A percentile compares a stretch with the other conserved stretches of the same genome.
phyloP scores from a whole-genome alignment of 495 filamentous ascomycete species.

The Aspergillus cristatus region DNA sequence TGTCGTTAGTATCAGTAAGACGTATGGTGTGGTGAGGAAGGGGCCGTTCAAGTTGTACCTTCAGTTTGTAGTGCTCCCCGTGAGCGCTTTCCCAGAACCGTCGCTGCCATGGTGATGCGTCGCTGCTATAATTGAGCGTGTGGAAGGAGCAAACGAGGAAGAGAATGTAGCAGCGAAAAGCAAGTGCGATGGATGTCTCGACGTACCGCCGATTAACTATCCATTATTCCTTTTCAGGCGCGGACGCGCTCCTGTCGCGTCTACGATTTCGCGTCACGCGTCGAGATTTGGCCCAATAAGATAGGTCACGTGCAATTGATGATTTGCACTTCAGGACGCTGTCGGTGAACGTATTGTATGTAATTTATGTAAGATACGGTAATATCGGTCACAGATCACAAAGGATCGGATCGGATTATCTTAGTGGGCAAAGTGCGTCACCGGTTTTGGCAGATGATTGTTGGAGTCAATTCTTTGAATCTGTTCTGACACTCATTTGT shows the following conservation, averaged over 20 bases:
- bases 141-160: conserved; percentile 13
- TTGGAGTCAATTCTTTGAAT: too few relatives aligned
- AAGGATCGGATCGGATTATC: too few relatives aligned
- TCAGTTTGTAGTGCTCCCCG: conserved; percentile 37
- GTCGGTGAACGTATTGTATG: not conserved
- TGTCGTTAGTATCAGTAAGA: conserved; percentile 14
- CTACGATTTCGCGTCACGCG: not conserved
- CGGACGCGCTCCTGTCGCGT: not conserved
- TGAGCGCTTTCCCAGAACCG: conserved; percentile 67
- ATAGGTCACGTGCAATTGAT: not conserved
- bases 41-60: conserved; percentile 39
- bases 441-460: too few relatives aligned
- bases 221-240: not conserved
- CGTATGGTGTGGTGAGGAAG: conserved; percentile 3
- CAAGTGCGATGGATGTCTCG: too few relatives aligned
- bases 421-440: too few relatives aligned
- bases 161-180: not conserved
- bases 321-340: not conserved
- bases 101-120: conserved; percentile 46
- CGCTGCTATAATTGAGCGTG: conserved; percentile 1
- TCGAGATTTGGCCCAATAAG: not conserved
- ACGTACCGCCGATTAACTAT: too few relatives aligned
- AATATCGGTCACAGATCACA: too few relatives aligned
- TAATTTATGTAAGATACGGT: too few relatives aligned
- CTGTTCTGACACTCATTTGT: too few relatives aligned